Percentiles rank a stretch among this genome's conserved stretches.
phyloP scores from a whole-genome alignment of 805 yeast species.

The Zygoascus biomembranicola region DNA sequence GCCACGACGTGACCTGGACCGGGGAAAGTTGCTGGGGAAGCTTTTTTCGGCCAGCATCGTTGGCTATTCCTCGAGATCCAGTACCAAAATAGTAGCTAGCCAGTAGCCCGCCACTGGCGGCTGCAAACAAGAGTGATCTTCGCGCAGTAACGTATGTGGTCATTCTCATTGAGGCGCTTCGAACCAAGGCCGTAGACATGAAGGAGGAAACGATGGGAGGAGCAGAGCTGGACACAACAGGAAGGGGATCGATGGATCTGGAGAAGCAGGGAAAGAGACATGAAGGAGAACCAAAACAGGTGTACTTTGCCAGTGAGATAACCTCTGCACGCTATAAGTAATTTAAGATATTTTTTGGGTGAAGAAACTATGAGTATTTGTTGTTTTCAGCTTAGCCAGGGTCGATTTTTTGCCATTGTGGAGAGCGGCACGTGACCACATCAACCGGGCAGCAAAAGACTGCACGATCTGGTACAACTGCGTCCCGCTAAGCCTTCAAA shows the following conservation, averaged over 20 bases:
- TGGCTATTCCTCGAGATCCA: conserved; percentile 1
- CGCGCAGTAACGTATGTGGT: neutral
- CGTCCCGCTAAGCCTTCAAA: too few species aligned
- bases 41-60: neutral
- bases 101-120: neutral
- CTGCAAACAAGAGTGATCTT: neutral
- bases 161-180: neutral
- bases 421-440: too few species aligned
- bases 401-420: too few species aligned
- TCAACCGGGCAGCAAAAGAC: too few species aligned
- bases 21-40: conserved; percentile 16
- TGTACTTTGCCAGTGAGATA: too few species aligned
- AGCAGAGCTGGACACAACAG: neutral
- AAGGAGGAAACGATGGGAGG: too few species aligned
- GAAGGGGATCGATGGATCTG: neutral
- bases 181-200: neutral
- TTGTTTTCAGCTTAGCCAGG: too few species aligned
- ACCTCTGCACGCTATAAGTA: too few species aligned
- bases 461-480: too few species aligned
- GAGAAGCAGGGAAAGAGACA: neutral
- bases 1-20: conserved; percentile 59
- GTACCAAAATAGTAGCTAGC: neutral
- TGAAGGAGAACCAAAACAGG: too few species aligned
- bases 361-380: too few species aligned
- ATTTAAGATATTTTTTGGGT: too few species aligned